Evolutionary conservation across 129 eudicot genomes (phyloP).

Genomic region (Glebionis coronaria): DNA sequence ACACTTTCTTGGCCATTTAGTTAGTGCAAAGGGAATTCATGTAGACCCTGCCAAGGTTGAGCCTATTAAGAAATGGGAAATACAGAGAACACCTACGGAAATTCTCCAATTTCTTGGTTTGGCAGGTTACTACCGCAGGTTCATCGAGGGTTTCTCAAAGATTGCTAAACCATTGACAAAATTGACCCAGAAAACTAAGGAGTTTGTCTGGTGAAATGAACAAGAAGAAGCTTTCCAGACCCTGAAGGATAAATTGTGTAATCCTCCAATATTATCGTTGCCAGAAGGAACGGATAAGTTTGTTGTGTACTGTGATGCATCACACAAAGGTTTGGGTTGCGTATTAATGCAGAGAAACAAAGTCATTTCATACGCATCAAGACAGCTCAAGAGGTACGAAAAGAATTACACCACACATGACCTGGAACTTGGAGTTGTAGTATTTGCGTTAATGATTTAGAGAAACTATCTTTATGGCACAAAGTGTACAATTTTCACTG

Average conservation of each 20-base stretch:
- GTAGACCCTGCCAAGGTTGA: neutral
- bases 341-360: too few relatives aligned
- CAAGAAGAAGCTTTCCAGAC: neutral
- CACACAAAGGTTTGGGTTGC: too few relatives aligned
- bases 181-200: neutral
- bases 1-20: neutral
- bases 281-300: neutral
- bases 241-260: neutral
- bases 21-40: neutral
- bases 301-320: neutral
- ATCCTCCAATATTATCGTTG: neutral
- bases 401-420: too few relatives aligned
- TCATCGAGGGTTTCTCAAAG: neutral
- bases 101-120: neutral
- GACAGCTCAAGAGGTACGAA: too few relatives aligned
- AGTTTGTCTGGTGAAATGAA: neutral
- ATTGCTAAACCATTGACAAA: neutral
- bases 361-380: too few relatives aligned
- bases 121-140: too few relatives aligned
- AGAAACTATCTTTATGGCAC: too few relatives aligned
- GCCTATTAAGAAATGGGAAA: neutral
- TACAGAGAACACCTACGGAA: neutral
- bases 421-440: too few relatives aligned
- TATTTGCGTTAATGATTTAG: too few relatives aligned
- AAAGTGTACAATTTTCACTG: too few relatives aligned